phyloP scores from a whole-genome alignment of 441 rosid species.

The Euphorbia celastroides region DNA sequence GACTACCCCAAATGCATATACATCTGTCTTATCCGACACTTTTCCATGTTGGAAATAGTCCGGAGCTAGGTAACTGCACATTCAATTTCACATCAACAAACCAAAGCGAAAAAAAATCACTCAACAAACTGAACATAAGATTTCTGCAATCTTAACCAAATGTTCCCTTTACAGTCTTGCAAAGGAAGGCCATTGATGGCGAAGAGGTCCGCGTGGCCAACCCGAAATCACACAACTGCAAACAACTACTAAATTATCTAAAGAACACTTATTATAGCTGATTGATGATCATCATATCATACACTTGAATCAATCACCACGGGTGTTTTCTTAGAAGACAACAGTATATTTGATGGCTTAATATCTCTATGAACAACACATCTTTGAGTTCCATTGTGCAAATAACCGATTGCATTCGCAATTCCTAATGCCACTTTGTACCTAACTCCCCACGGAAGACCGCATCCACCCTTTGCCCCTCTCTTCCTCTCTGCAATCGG shows the following conservation, averaged over 20 bases:
- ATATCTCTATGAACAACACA: slow-evolving; percentile 98
- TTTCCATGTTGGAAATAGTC: slow-evolving; percentile 98
- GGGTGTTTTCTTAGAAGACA: slow-evolving; percentile 85
- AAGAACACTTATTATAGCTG: not conserved
- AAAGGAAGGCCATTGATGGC: slow-evolving; percentile 91
- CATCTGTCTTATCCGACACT: slow-evolving; percentile 90
- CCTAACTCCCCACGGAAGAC: slow-evolving; percentile 77
- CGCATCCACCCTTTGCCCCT: slow-evolving; percentile 40
- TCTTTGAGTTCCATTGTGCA: slow-evolving; percentile 89
- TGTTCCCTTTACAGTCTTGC: slow-evolving; percentile 99
- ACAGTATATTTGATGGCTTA: slow-evolving; percentile 94
- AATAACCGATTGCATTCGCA: slow-evolving; percentile 74
- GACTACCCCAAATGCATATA: slow-evolving; percentile 95
- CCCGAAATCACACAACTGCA: slow-evolving; percentile 95
- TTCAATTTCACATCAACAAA: slow-evolving; percentile 11
- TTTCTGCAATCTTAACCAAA: slow-evolving; percentile 53
- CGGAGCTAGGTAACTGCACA: slow-evolving; percentile 82
- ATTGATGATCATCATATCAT: not conserved
- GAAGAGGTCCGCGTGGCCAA: slow-evolving; percentile 97
- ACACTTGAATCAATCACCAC: slow-evolving; percentile 50
- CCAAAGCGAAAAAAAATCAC: not conserved
- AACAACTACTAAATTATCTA: slow-evolving; percentile 12
- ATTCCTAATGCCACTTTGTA: slow-evolving; percentile 84
- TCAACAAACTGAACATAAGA: slow-evolving; percentile 4
- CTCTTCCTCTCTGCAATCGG: slow-evolving; percentile 61